Base-by-base conservation (phyloP, 1,284 basidiomycete species). In the Leccinum holopus region DNA sequence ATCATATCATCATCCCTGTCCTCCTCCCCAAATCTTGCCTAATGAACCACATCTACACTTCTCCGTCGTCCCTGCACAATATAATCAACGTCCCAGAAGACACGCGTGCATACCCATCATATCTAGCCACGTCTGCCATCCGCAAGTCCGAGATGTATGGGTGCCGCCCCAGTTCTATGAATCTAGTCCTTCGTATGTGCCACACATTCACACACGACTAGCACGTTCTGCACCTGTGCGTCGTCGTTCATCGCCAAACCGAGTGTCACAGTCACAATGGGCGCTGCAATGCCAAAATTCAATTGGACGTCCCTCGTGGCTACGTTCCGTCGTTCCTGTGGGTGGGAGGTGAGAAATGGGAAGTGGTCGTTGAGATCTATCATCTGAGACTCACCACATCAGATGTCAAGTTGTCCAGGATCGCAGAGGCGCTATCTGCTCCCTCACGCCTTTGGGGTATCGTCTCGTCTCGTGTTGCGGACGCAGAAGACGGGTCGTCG, bases 51-150 rank as follows among this genome's bases (percentile, higher is more conserved):
- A 41, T 41, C 21, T 21, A 51, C 21, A 25, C 5, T 25, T 25
- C 49, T 51, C 49, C 49, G 49, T 51, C 49, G 49, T 51, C 49
- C 49, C 49, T 51, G 5, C 59, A 72, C 16, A 41, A 41, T 41
- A 41, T 16, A 41, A 41, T 41, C 39, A n/a, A 7, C 37, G 7
- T 39, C 39, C 39, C 4, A n/a, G 16, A 41, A 41, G 39, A 41
- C 39, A 41, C 28, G 28, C 16, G 16, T 41, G 39, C 39, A 3
- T 41, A 39, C 37, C 37, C 39, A 41, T 41, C 39, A 41, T 41
- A 41, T 41, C 39, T 41, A 41, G 39, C 39, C 39, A 41, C 16
- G 16, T 41, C 39, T 41, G 39, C 39, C 39, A n/a, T n/a, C 39
- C 39, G 39, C 39, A 41, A n/a, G 39, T 41, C 16, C 39, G 39